Evolutionary conservation across 345 rosid species (phyloP), one percentile per base, ranked within the genome.

Genomic region (Euphorbia tirucalli): DNA sequence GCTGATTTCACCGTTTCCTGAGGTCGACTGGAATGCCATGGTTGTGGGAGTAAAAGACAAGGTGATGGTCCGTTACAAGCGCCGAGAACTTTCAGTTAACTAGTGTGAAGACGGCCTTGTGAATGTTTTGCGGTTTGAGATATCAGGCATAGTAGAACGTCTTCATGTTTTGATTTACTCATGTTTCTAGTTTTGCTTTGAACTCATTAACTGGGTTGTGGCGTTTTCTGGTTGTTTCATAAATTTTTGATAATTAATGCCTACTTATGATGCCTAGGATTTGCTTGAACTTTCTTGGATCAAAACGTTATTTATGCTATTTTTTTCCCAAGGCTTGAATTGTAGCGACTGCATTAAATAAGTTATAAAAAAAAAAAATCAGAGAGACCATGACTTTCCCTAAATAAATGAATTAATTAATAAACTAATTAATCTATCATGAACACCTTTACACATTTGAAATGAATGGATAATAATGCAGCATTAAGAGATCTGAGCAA

Each of bases 21-120:
- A 92, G 88, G 89, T 84, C 3, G 99, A 95, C 80, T 95, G 99
- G 99, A 95, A 92, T 35, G 98, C 99, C 2, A 95, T 95, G 99
- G 99, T 95, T 21, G 99, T 95, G 44, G 98, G 99, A 14, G 99
- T 95, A 27, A 95, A 95, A 81, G 99, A 91, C 59, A 87, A 84
- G 66, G 97, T 95, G 72, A 92, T 95, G 99, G 99, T 90, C 71
- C 88, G 87, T 43, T 92, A 88, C 85, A 90, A 90, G 87, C 68
- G 79, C 22, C 71, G 76, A 24, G 62, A 69, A 56, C 78, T 75
- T 62, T 52, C 73, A 54, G 73, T 69, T 25, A 22, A 54, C 37
- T 68, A 68, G 30, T 1, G 19, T 18, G 37, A 31, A 21, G 14
- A 66, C 7, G 5, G 44, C 11, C 7, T 32, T 32, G 61, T 54